Conservation (phyloP, 1,284 basidiomycete genomes). For the Trichosporon sp. region DNA sequence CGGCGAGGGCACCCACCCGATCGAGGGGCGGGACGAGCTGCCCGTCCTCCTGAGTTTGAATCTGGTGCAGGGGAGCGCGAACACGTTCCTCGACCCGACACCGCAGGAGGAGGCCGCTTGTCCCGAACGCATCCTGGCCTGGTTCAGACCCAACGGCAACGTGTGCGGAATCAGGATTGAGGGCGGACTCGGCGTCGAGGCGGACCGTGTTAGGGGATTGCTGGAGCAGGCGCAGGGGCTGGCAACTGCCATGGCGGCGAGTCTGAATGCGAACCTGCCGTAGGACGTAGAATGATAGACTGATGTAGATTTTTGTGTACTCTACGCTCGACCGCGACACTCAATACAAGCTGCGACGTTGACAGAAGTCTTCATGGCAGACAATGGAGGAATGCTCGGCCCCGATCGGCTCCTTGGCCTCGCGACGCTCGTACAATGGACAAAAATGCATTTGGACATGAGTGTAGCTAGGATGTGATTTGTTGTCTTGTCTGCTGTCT, state of each 20-base stretch:
- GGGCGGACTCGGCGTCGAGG: conserved; percentile 46
- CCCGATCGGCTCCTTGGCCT: too few relatives aligned
- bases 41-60: conserved; percentile 54
- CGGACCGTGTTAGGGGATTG: conserved; percentile 39
- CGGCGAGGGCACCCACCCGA: conserved; percentile 40
- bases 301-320: too few relatives aligned
- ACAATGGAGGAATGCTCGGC: too few relatives aligned
- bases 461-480: conserved; percentile 4
- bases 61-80: conserved; percentile 42
- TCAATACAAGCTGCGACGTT: too few relatives aligned
- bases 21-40: conserved; percentile 43
- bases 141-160: conserved; percentile 43
- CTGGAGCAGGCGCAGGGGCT: conserved; percentile 30
- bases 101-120: conserved; percentile 54
- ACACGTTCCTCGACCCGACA: conserved; percentile 53
- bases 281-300: background rate
- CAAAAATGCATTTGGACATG: conserved; percentile 17
- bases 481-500: background rate
- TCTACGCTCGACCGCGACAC: too few relatives aligned
- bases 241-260: conserved; percentile 4
- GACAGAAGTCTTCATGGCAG: too few relatives aligned
- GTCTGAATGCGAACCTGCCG: background rate
- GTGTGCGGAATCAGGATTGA: conserved; percentile 53
- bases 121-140: conserved; percentile 48
- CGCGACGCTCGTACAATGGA: background rate